Conservation (phyloP, 306 rosid species). For the Adenanthera pavonina region DNA sequence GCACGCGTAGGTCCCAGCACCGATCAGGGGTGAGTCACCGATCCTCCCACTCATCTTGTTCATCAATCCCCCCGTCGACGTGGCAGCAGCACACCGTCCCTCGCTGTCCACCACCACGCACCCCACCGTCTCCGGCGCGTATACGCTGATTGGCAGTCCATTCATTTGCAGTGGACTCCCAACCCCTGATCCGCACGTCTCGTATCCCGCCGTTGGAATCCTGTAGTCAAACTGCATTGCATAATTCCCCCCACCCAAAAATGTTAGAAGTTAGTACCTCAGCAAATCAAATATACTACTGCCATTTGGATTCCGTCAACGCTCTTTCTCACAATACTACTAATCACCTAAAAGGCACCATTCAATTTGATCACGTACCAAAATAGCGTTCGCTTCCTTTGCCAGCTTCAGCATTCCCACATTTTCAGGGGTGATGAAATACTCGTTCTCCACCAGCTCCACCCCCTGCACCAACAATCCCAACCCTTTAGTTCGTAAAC, state of each 20-base stretch:
- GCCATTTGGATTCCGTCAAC: background rate
- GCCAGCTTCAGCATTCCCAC: conserved; percentile 87
- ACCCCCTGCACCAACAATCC: conserved; percentile 57
- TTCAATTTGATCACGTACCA: conserved; percentile 48
- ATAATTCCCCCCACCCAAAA: background rate
- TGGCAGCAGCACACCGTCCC: conserved; percentile 84
- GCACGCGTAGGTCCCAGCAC: conserved; percentile 92
- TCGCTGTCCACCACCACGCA: conserved; percentile 85
- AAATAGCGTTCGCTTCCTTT: conserved; percentile 84
- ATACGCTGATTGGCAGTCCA: conserved; percentile 81
- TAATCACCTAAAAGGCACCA: background rate
- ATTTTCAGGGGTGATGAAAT: conserved; percentile 86
- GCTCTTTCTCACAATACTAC: background rate
- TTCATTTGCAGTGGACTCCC: conserved; percentile 78
- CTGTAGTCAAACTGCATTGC: conserved; percentile 77
- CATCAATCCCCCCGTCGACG: conserved; percentile 91
- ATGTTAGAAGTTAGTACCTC: too few relatives aligned
- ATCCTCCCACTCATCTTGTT: conserved; percentile 84
- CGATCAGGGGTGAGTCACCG: conserved; percentile 89
- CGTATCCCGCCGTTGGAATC: conserved; percentile 58
- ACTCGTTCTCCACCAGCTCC: conserved; percentile 72
- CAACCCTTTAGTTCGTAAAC: background rate
- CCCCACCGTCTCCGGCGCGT: conserved; percentile 94
- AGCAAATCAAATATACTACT: too few relatives aligned
- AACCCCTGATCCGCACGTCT: conserved; percentile 56